These are phyloP conservation scores for Trichophyton simii DNA, from an alignment of 2,329 filamentous ascomycete genomes.

Conservation along the genomic window DNA sequence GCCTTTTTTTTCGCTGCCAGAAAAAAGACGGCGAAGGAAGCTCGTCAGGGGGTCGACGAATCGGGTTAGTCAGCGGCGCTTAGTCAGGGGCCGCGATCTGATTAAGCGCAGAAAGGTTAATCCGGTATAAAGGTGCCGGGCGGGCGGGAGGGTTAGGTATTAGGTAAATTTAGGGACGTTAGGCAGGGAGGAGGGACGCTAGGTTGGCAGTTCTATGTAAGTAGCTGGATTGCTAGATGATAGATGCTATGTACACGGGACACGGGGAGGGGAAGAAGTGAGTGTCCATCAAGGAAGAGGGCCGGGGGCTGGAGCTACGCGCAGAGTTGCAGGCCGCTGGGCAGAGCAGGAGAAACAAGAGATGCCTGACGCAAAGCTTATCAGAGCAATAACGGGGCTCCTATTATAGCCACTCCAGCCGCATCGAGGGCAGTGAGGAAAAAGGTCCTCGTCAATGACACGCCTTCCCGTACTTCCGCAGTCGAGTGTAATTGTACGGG, in stretches of 20 bases:
- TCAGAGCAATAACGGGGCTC: background rate
- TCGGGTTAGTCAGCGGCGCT: background rate
- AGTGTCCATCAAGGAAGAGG: too few species aligned
- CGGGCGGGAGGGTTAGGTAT: too few species aligned
- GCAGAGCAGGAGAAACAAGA: background rate
- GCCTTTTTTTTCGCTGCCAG: background rate
- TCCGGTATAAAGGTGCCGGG: background rate
- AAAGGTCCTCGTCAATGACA: constrained; percentile 10
- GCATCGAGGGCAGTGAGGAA: background rate
- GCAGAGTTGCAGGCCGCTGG: background rate
- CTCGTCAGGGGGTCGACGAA: background rate
- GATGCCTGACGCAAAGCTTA: background rate
- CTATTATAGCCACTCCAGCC: background rate
- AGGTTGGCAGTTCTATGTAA: too few species aligned
- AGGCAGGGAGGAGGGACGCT: background rate
- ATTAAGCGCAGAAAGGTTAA: background rate
- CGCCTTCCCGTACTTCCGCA: constrained; percentile 14
- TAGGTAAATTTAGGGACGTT: background rate
- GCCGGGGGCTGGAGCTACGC: background rate
- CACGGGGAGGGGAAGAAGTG: background rate
- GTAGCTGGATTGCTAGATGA: background rate
- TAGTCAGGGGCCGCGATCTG: constrained; percentile 1
- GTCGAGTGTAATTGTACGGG: constrained; percentile 15
- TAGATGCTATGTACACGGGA: background rate
- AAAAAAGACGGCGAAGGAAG: background rate